A percentile compares a stretch with the other conserved stretches of the same genome.
These are phyloP conservation scores for Cymodocea nodosa DNA, from an alignment of 116 monocot species.

Conservation along the genomic window DNA sequence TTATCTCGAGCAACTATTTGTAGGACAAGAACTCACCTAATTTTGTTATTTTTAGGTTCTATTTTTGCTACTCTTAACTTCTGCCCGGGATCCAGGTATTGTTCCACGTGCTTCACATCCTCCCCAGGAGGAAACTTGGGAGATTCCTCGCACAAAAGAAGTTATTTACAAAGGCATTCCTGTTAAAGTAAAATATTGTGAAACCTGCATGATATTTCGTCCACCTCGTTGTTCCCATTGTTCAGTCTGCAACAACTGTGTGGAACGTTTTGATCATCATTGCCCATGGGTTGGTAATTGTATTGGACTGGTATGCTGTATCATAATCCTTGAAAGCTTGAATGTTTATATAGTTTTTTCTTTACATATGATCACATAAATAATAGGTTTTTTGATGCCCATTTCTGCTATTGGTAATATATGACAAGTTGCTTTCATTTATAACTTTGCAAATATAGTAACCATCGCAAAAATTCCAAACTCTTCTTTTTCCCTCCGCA, in stretches of 20 bases:
- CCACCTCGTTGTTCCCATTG: constrained; percentile 95
- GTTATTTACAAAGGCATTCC: constrained; percentile 53
- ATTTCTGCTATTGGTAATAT: too few species aligned
- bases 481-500: too few species aligned
- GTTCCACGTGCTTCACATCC: constrained; percentile 73
- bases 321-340: neutral
- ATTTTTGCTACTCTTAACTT: constrained; percentile 61
- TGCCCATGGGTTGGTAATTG: constrained; percentile 98
- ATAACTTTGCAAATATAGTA: too few species aligned
- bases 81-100: constrained; percentile 85
- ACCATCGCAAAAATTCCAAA: too few species aligned
- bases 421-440: too few species aligned
- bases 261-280: constrained; percentile 93
- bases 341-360: neutral
- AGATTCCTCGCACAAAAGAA: constrained; percentile 71
- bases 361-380: neutral
- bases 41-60: constrained; percentile 36
- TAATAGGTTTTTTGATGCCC: too few species aligned
- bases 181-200: constrained; percentile 85
- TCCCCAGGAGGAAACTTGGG: constrained; percentile 63
- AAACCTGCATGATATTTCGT: constrained; percentile 90
- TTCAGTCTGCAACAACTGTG: constrained; percentile 84
- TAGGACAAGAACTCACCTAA: neutral
- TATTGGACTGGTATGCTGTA: constrained; percentile 60
- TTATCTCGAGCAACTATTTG: neutral